Evolutionary conservation across 352 stramenopile species (phyloP).

Genomic region (Albugo candida): DNA sequence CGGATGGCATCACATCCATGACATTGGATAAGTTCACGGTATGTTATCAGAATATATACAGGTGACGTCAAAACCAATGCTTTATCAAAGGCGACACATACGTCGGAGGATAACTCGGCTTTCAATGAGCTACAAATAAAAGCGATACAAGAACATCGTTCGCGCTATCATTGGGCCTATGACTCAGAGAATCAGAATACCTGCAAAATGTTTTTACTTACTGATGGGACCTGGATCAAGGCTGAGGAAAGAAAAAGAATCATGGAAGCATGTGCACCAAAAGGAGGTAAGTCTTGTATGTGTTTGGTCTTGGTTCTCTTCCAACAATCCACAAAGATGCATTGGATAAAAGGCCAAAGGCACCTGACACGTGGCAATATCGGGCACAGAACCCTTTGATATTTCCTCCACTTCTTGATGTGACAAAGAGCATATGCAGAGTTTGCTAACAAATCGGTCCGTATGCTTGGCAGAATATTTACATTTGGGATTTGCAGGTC

Average conservation of each 20-base stretch:
- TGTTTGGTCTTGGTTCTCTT: slow-evolving; percentile 4
- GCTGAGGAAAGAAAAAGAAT: slow-evolving; percentile 34
- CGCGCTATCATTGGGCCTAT: slow-evolving; percentile 62
- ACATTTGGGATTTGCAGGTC: slow-evolving; percentile 9
- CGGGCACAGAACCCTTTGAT: slow-evolving; percentile 53
- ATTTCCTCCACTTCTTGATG: slow-evolving; percentile 47
- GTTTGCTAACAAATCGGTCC: no score
- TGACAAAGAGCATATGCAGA: slow-evolving; percentile 34
- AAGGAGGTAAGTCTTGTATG: slow-evolving; percentile 11
- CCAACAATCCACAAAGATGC: slow-evolving; percentile 14
- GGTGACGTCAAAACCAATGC: not conserved
- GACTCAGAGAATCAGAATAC: slow-evolving; percentile 29
- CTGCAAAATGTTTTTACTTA: slow-evolving; percentile 43
- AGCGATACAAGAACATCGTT: slow-evolving; percentile 35
- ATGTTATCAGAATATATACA: not conserved
- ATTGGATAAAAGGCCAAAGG: slow-evolving; percentile 33
- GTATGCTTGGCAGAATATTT: no score
- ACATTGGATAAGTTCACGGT: slow-evolving; percentile 60
- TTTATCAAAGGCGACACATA: slow-evolving; percentile 33
- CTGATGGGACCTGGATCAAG: slow-evolving; percentile 52
- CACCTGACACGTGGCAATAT: slow-evolving; percentile 54
- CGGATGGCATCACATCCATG: slow-evolving; percentile 9
- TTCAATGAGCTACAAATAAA: slow-evolving; percentile 65
- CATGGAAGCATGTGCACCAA: slow-evolving; percentile 32
- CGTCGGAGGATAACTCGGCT: slow-evolving; percentile 67